Base-by-base conservation (phyloP, 257 asterid species). In the Solanum arcanum region DNA sequence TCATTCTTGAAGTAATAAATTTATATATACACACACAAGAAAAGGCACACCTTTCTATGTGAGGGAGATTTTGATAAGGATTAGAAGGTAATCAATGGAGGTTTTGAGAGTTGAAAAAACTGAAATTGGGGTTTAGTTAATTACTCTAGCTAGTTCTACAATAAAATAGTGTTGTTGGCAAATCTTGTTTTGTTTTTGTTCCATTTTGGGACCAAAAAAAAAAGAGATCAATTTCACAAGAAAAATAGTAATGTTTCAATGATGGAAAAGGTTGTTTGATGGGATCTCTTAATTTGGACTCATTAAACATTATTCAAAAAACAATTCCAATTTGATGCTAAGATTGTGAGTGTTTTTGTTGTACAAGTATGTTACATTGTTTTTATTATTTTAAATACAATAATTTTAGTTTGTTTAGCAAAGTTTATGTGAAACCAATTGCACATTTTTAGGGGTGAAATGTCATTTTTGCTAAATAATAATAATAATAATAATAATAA, bases 1-100 rank as follows among this genome's bases (percentile, higher is more conserved):
- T 81, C 96, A 94, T 94, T 86, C 1, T 42, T 5, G 12, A 9
- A 29, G 20, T 12, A 49, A 81, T 81, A 81, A 81, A 81, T 49
- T 15, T 78, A 8, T 78, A 46, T 27, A 27, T 15, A 78, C 59
- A 78, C 60, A 44, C 66, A 14, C 44, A 76, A 1, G 0, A 13
- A 41, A 74, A 23, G 68, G 85, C 85, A 81, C 69, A 31, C 85
- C 69, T 81, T 5, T 81, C 46, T 81, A 81, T 49, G 69, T 29
- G 46, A 5, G 20, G 31, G 2, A 62, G 70, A 64, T 64, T 29
- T 81, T 31, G 42, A 46, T 78, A 12, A 27, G 25, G 66, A 80
- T 80, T 78, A 78, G 13, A 46, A 27, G 41, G 16, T 47, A 42
- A 80, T 78, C 25, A 80, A 80, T 80, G 84, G n/a, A 29, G n/a